Evolutionary conservation across 2,329 filamentous ascomycete genomes (phyloP).

Genomic region (Neonectria neomacrospora): DNA sequence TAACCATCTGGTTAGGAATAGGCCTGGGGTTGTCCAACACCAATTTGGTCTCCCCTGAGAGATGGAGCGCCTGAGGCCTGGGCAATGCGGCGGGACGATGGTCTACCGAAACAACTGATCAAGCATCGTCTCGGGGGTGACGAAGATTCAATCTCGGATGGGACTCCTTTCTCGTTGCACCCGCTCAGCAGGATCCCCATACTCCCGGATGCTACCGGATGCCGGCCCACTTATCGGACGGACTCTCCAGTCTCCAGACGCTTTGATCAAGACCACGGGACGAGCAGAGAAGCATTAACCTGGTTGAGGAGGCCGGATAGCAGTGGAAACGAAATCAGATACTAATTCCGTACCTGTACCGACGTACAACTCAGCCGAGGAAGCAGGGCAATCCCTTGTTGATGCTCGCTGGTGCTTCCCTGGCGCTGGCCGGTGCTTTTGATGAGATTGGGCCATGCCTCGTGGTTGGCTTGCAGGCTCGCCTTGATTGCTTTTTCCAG

Average conservation of each 20-base stretch:
- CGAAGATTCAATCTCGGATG: not conserved
- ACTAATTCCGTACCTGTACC: not conserved
- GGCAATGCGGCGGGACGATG: not conserved
- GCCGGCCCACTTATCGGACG: slow-evolving; percentile 19
- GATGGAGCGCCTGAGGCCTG: not conserved
- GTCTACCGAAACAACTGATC: not conserved
- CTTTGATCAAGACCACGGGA: slow-evolving; percentile 13
- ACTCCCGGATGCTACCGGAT: slow-evolving; percentile 31
- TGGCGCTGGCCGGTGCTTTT: slow-evolving; percentile 12
- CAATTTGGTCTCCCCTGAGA: slow-evolving; percentile 2
- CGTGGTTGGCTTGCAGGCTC: slow-evolving; percentile 33
- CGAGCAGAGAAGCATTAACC: slow-evolving; percentile 1
- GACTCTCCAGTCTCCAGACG: slow-evolving; percentile 4
- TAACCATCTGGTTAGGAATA: not conserved
- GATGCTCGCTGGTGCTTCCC: not conserved
- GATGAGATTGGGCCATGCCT: slow-evolving; percentile 26
- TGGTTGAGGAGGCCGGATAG: slow-evolving; percentile 4
- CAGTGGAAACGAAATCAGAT: slow-evolving; percentile 25
- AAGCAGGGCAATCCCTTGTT: slow-evolving; percentile 40
- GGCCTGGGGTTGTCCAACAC: slow-evolving; percentile 6
- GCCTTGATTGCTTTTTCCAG: slow-evolving; percentile 42
- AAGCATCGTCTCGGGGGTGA: not conserved
- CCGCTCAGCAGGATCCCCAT: slow-evolving; percentile 1
- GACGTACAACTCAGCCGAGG: slow-evolving; percentile 29
- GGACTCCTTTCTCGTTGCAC: not conserved